phyloP scores from a whole-genome alignment of 176 grass and related monocot genomes.

The Oryza australiensis region DNA sequence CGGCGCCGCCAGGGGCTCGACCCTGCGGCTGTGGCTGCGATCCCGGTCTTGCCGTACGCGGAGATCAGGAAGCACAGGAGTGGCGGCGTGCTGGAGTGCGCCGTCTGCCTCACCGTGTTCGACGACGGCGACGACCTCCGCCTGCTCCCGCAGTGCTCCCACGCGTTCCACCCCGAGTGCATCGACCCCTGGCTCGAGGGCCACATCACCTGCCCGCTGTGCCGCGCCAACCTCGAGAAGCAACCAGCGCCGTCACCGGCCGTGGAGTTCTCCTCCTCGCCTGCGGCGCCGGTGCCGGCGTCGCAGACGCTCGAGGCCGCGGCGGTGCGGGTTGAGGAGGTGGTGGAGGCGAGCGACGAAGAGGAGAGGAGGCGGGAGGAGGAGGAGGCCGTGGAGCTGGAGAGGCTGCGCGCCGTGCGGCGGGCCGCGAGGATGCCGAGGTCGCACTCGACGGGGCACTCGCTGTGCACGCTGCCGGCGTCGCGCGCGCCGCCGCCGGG shows the following conservation, averaged over 20 bases:
- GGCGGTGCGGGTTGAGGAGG: conserved; percentile 2
- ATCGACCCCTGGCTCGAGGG: conserved; percentile 81
- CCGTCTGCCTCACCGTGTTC: conserved; percentile 87
- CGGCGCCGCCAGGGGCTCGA: conserved; percentile 60
- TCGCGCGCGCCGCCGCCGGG: neutral
- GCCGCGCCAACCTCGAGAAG: conserved; percentile 69
- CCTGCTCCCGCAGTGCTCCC: conserved; percentile 80
- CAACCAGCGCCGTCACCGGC: neutral
- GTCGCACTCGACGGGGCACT: conserved; percentile 56
- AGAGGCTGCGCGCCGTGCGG: conserved; percentile 53
- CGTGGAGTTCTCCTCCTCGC: neutral
- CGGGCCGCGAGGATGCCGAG: conserved; percentile 51
- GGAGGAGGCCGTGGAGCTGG: conserved; percentile 64
- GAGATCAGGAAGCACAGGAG: conserved; percentile 75
- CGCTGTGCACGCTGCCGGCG: conserved; percentile 22
- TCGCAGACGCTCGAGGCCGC: conserved; percentile 28
- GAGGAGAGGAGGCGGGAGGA: conserved; percentile 34
- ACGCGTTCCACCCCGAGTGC: conserved; percentile 94
- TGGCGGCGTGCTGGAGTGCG: conserved; percentile 67
- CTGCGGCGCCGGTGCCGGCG: conserved; percentile 6
- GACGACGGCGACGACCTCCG: conserved; percentile 80
- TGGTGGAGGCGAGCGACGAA: conserved; percentile 35
- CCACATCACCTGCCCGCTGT: conserved; percentile 71
- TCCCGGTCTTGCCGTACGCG: conserved; percentile 63
- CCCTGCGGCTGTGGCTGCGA: conserved; percentile 45